Evolutionary conservation across 1,284 basidiomycete species (phyloP), one percentile per base, ranked within the genome.

Genomic region (Coniferiporia sulphurascens): DNA sequence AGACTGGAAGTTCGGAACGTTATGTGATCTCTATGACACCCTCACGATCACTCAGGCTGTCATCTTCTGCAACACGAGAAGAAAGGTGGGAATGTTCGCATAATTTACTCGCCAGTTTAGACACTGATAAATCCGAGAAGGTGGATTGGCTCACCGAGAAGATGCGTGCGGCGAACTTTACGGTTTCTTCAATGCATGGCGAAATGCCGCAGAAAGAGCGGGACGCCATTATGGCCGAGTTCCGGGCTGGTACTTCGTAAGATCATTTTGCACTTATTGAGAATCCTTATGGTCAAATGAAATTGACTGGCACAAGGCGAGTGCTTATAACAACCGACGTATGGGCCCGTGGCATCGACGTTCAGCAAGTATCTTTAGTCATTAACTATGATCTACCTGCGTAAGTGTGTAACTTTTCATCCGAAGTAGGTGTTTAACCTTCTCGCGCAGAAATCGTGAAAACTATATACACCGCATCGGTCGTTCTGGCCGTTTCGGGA

Each of bases 141-240:
- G 96, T 99, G 60, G 97, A 99, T 72, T 99, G 97, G 96, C 73
- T 99, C 59, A 97, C 96, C 44, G 95, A 98, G 75, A 99, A 99
- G 77, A 95, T 99, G 93, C 87, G 94, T 60, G 88, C 91, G 52
- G 93, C 93, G 38, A 96, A 97, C 74, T 98, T 98, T 69, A 98
- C 95, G 17, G 95, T 97, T 27, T 93, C 91, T 21, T 90, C 89
- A n/a, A 94, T 95, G 92, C 95, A 97, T 65, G 97, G 97, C 61
- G 96, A 99, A 74, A 98, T 98, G 96, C 91, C 89, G 12, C 97
- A 99, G 74, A 96, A 96, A 74, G 95, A 99, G 74, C 87, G 96
- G 65, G 97, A 99, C 66, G 91, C 94, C 36, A 98, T 99, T 72
- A 99, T 99, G 97, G 85, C 88, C 59, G 97, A 99, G 73, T 99